phyloP scores from a whole-genome alignment of 805 yeast species.

The Starmerella vaccinii region DNA sequence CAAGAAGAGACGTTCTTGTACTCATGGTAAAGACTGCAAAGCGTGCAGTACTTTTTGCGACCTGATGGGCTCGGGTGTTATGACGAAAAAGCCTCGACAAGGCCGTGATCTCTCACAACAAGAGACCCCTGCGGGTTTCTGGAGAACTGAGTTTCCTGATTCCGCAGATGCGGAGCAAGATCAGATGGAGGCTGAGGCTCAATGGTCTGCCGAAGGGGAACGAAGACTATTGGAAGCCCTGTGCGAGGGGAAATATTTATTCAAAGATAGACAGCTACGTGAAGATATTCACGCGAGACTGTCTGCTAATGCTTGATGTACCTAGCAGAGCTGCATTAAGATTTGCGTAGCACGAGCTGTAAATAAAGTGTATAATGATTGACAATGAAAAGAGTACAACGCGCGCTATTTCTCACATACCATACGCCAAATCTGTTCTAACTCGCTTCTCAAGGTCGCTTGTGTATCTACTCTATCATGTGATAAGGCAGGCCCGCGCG shows the following conservation, averaged over 20 bases:
- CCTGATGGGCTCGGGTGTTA: background rate
- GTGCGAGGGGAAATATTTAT: slow-evolving; percentile 10
- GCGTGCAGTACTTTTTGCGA: slow-evolving; percentile 5
- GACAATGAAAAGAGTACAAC: background rate
- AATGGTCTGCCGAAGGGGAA: slow-evolving; percentile 7
- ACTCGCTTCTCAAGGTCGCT: background rate
- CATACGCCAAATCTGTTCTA: too few relatives aligned
- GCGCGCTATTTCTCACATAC: background rate
- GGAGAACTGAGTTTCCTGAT: slow-evolving; percentile 18
- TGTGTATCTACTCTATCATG: background rate
- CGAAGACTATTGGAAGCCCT: slow-evolving; percentile 14
- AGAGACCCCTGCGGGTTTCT: slow-evolving; percentile 20
- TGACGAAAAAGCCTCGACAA: background rate
- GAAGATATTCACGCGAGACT: background rate
- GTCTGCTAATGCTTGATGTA: background rate
- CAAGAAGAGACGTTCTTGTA: slow-evolving; percentile 1
- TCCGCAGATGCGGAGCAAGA: slow-evolving; percentile 8
- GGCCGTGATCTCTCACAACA: slow-evolving; percentile 6
- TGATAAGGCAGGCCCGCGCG: background rate
- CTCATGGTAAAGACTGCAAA: slow-evolving; percentile 12
- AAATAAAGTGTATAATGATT: too few relatives aligned
- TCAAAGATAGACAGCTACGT: slow-evolving; percentile 9
- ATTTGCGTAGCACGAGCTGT: too few relatives aligned
- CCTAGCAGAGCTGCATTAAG: too few relatives aligned
- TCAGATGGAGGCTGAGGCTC: background rate